Percentiles rank a stretch among this genome's conserved stretches.
Evolutionary conservation across 495 filamentous ascomycete species (phyloP).

Genomic region (Hypoxylon subgilvum): DNA sequence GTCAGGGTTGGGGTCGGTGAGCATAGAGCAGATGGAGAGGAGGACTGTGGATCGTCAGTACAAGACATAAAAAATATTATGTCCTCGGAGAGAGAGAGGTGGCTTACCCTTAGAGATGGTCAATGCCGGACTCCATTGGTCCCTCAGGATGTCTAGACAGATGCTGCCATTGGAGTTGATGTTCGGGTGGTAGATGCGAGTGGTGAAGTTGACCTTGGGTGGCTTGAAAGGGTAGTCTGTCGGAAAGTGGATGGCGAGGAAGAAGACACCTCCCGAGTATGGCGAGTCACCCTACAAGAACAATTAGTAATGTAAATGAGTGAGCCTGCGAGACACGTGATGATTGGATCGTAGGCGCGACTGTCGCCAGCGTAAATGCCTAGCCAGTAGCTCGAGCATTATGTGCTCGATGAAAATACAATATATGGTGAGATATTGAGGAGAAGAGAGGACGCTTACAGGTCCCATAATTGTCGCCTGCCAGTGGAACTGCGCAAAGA

Average conservation of each 20-base stretch:
- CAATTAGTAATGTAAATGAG: conserved; percentile 39
- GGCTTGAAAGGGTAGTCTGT: conserved; percentile 99
- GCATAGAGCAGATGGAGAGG: conserved; percentile 99
- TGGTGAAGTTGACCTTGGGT: conserved; percentile 99
- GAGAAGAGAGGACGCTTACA: conserved; percentile 66
- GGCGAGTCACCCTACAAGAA: conserved; percentile 79
- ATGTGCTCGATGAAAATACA: background rate
- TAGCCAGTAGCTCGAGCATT: no score
- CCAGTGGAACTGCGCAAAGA: conserved; percentile 86
- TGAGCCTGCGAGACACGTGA: background rate
- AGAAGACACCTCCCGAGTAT: conserved; percentile 97
- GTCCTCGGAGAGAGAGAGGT: background rate
- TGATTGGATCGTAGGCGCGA: background rate
- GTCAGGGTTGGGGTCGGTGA: conserved; percentile 98
- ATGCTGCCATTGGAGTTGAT: conserved; percentile 99
- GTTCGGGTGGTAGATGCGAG: conserved; percentile 98
- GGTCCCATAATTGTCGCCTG: conserved; percentile 99
- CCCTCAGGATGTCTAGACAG: conserved; percentile 95
- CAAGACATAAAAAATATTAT: background rate
- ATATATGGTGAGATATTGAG: background rate
- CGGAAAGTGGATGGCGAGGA: conserved; percentile 96
- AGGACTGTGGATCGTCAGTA: conserved; percentile 65
- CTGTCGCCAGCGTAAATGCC: background rate
- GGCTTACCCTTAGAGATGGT: conserved; percentile 94
- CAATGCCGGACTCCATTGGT: conserved; percentile 98